A percentile compares a stretch with the other conserved stretches of the same genome.
Evolutionary conservation across 192 early-diverging fungal species (phyloP).

Genomic region (Spizellomyces punctatus): DNA sequence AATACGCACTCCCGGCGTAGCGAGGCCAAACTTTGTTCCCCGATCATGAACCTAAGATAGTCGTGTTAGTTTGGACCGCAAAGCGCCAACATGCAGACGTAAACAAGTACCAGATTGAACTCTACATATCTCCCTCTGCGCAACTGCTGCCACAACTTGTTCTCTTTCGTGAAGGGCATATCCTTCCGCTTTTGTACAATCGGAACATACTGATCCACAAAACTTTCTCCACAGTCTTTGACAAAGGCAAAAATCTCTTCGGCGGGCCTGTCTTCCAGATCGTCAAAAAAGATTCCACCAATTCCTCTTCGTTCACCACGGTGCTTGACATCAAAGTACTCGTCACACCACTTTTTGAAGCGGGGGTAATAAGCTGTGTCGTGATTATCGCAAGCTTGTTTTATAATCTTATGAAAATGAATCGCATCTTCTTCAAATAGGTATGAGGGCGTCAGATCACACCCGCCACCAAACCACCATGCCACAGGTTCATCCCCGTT

Average conservation of each 20-base stretch:
- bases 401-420: constrained; percentile 92
- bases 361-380: constrained; percentile 79
- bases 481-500: constrained; percentile 65
- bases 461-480: constrained; percentile 97
- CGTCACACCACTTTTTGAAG: constrained; percentile 97
- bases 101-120: constrained; percentile 83
- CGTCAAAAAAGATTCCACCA: constrained; percentile 99
- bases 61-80: neutral
- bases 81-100: neutral
- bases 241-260: constrained; percentile 87
- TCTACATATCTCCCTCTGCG: constrained; percentile 96
- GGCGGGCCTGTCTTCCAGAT: constrained; percentile 56
- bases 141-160: constrained; percentile 93
- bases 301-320: constrained; percentile 88
- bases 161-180: constrained; percentile 71
- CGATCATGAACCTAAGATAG: constrained; percentile 73
- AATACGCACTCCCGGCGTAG: constrained; percentile 93
- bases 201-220: constrained; percentile 86
- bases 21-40: constrained; percentile 97
- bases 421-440: constrained; percentile 87
- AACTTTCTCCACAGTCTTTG: constrained; percentile 76
- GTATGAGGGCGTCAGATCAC: constrained; percentile 92
- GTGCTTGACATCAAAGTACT: constrained; percentile 89
- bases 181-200: constrained; percentile 80
- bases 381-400: constrained; percentile 89